Base-by-base conservation (phyloP, 768 basidiomycete genomes). In the Kondoa malvinella region DNA sequence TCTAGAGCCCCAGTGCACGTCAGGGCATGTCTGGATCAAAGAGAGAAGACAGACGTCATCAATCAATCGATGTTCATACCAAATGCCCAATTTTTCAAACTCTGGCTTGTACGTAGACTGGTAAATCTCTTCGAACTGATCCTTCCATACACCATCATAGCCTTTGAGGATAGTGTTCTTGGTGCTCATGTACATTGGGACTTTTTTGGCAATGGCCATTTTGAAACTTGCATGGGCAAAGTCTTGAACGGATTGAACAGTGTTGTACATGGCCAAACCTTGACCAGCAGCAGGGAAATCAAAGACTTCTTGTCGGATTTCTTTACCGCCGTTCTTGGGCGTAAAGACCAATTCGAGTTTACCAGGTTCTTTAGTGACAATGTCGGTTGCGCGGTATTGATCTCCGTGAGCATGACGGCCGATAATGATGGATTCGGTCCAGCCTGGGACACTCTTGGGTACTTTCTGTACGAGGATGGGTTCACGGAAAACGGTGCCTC, bases 141-240 rank as follows among this genome's bases (percentile, higher is more conserved):
- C 95, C 81, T 99, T 99, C 84, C 97, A 99, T 32, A 92, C 84
- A 57, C 95, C 95, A 75, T 97, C 95, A 77, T 99, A 99, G 76
- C 87, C 92, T 81, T 99, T 94, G 76, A 94, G 75, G 78, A 94
- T 92, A 27, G 90, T 94, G 79, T 94, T 97, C 81, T 99, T 67
- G 16, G 50, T 67, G 26, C 32, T 30, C 30, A 65, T 56, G n/a
- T 58, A 34, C 67, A 76, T 71, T 16, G 80, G 78, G 73, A 82
- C 77, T 74, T 80, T 80, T 79, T 82, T 82, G 69, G 75, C 73
- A n/a, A 82, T 71, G 17, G 81, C 94, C 90, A 96, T 94, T 81
- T 97, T 96, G 83, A 99, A 96, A 25, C 89, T 92, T 3, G 92
- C 84, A 79, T 99, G 94, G 0, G 95, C 94, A 76, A 99, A 99